Conservation (phyloP, 2,329 filamentous ascomycete species). For the Colletotrichum cereale region DNA sequence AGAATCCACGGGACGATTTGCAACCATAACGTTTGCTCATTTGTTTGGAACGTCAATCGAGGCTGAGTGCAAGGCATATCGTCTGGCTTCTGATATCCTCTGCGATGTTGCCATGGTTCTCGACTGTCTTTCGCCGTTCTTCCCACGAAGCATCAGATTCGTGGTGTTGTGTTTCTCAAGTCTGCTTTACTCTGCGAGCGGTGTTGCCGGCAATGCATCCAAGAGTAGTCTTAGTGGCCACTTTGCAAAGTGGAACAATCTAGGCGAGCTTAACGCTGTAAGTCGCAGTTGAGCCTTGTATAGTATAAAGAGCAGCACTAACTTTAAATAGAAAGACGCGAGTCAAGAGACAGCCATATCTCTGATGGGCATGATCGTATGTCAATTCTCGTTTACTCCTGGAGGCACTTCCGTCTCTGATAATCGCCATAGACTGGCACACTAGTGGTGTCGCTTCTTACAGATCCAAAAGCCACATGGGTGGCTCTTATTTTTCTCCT, state of each 20-base stretch:
- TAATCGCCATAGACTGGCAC: slow-evolving; percentile 6
- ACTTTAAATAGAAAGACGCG: slow-evolving; percentile 21
- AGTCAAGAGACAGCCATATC: slow-evolving; percentile 38
- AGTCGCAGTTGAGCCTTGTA: fast-evolving
- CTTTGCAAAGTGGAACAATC: slow-evolving; percentile 38
- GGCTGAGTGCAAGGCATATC: slow-evolving; percentile 35
- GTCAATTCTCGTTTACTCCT: not conserved
- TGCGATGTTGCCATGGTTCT: slow-evolving; percentile 25
- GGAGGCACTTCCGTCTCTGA: not conserved
- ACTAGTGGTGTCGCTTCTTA: slow-evolving; percentile 17
- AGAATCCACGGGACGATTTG: slow-evolving; percentile 36
- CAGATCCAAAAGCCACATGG: slow-evolving; percentile 18
- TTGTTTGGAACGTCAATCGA: slow-evolving; percentile 37
- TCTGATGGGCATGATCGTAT: slow-evolving; percentile 35
- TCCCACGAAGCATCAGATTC: slow-evolving; percentile 19
- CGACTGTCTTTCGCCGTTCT: slow-evolving; percentile 32
- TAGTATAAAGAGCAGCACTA: not conserved
- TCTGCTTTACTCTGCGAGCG: slow-evolving; percentile 23
- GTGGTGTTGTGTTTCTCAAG: slow-evolving; percentile 26
- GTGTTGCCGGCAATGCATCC: slow-evolving; percentile 34
- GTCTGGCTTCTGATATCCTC: slow-evolving; percentile 27
- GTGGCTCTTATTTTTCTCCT: slow-evolving; percentile 15
- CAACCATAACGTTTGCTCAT: slow-evolving; percentile 35
- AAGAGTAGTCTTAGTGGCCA: slow-evolving; percentile 38
- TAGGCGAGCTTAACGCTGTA: slow-evolving; percentile 35